Percentiles rank a stretch among this genome's conserved stretches.
Evolutionary conservation across 106 monocot species (phyloP).

Genomic region (Allium fistulosum): DNA sequence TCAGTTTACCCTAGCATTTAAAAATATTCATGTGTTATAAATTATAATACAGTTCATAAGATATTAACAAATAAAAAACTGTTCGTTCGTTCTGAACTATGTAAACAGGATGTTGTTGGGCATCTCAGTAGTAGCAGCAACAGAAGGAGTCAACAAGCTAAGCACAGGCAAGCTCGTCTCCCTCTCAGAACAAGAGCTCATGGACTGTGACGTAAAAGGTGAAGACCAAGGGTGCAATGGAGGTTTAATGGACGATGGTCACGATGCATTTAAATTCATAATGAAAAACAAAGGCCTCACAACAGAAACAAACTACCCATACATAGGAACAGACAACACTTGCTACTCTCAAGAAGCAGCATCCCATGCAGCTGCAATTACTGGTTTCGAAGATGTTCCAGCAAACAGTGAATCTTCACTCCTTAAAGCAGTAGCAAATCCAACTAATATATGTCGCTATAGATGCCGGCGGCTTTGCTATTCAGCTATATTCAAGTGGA

Average conservation of each 20-base stretch:
- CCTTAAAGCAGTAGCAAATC: too few relatives aligned
- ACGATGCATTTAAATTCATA: background rate
- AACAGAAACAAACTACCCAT: background rate
- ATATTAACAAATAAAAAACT: too few relatives aligned
- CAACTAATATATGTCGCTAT: background rate
- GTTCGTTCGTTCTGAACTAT: too few relatives aligned
- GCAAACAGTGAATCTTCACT: background rate
- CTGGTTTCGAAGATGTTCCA: background rate
- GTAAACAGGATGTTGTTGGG: conserved; percentile 1
- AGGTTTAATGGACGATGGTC: background rate
- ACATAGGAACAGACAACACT: background rate
- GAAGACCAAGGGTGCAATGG: conserved; percentile 3
- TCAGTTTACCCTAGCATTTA: too few relatives aligned
- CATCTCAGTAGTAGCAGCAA: background rate
- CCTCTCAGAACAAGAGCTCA: too few relatives aligned
- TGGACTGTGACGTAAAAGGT: background rate
- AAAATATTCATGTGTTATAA: too few relatives aligned
- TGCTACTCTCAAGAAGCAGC: background rate
- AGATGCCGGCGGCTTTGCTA: background rate
- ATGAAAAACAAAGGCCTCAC: background rate
- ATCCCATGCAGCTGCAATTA: background rate
- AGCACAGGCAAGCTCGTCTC: too few relatives aligned
- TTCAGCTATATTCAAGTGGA: conserved; percentile 20
- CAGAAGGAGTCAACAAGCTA: too few relatives aligned
- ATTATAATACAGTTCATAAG: too few relatives aligned